Percentiles rank a stretch among this genome's conserved stretches.
Evolutionary conservation across 495 filamentous ascomycete species (phyloP).

Genomic region (Beverwykella pulmonaria): DNA sequence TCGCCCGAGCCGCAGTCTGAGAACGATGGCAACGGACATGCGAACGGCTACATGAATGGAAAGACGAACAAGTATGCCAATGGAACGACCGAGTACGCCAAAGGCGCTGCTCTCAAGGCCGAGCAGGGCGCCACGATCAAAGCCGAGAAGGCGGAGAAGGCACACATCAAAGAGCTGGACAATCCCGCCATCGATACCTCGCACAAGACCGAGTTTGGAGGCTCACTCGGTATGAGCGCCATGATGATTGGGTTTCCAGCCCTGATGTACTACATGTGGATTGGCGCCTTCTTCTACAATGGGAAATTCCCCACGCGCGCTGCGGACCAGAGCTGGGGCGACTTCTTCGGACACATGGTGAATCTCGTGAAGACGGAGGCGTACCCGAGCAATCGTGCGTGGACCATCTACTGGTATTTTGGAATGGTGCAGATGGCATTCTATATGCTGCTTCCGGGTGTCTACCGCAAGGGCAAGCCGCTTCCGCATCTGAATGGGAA

Average conservation of each 20-base stretch:
- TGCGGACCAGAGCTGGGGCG: constrained; percentile 63
- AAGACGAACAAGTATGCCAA: constrained; percentile 29
- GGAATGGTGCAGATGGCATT: constrained; percentile 78
- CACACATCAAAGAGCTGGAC: constrained; percentile 23
- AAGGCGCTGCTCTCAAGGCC: constrained; percentile 30
- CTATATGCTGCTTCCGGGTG: constrained; percentile 83
- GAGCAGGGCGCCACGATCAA: constrained; percentile 34
- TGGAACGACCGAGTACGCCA: constrained; percentile 32
- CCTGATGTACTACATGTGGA: constrained; percentile 99
- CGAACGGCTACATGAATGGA: constrained; percentile 28
- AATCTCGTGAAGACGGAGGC: constrained; percentile 77
- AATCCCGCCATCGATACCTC: constrained; percentile 71
- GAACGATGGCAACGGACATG: constrained; percentile 17
- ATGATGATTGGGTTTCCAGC: constrained; percentile 93
- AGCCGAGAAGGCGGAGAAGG: constrained; percentile 12
- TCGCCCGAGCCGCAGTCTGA: constrained; percentile 16
- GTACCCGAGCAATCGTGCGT: constrained; percentile 77
- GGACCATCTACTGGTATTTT: constrained; percentile 92
- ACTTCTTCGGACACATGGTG: constrained; percentile 70
- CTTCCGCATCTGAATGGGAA: constrained; percentile 78
- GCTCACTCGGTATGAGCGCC: constrained; percentile 69
- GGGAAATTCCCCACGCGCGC: constrained; percentile 73
- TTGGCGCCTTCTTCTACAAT: constrained; percentile 87
- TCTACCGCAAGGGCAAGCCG: constrained; percentile 81
- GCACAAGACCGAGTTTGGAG: constrained; percentile 86